Base-by-base conservation (phyloP, 495 filamentous ascomycete genomes). In the Xylaria scruposa region DNA sequence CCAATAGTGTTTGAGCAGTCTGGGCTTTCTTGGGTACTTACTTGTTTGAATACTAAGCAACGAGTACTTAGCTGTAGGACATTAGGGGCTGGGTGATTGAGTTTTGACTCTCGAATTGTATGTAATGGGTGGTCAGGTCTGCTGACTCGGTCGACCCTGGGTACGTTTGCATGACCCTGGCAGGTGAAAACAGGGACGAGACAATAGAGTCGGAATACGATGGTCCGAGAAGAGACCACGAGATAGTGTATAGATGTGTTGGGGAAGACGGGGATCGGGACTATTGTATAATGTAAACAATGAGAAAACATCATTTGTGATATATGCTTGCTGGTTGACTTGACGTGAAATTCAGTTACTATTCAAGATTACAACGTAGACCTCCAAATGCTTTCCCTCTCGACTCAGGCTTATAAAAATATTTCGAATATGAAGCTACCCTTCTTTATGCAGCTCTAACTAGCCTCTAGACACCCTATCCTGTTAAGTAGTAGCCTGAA, bases 231-330 rank as follows among this genome's bases (percentile, higher is more conserved):
- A 26, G 65, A 46, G n/a, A 13, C 46, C 63, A 8, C 12, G 29
- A 31, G 24, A 49, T 36, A 31, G 65, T 56, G 13, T 44, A 67
- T 67, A 67, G 19, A 56, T 67, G 19, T 54, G 49, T 42, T 42
- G 19, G n/a, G 15, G 46, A 38, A 40, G 58, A 60, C 33, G 58
- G n/a, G 44, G 33, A 2, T 21, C 0, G 49, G 31, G 21, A 7
- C 8, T 67, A 56, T 67, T 67, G 49, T 56, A 67, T 56, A 56
- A 36, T 67, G 49, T 67, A 67, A 38, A 56, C 65, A 67, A 56
- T 54, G 44, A 67, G 21, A 67, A 67, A 36, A 53, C 31, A 67
- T 53, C 24, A 36, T n/a, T 33, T 38, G 13, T 49, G 15, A 19
- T 36, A 0, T 66, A 38, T 1, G 4, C 44, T 29, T 15, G 2